A percentile compares a stretch with the other conserved stretches of the same genome.
These are phyloP conservation scores for Alternaria ethzedia DNA, from an alignment of 2,329 filamentous ascomycete species.

Conservation along the genomic window DNA sequence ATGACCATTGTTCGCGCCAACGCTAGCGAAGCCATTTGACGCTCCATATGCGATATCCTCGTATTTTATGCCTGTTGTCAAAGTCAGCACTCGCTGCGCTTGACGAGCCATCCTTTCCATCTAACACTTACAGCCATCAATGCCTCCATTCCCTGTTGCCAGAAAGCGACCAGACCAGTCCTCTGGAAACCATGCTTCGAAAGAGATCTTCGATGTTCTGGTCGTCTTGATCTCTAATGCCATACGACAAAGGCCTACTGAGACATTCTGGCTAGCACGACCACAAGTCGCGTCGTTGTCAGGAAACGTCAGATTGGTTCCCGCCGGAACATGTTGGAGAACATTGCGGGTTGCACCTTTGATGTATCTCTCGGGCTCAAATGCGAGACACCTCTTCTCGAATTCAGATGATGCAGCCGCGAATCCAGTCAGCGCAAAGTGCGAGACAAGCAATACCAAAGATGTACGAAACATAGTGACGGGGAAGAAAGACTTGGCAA, in stretches of 20 bases:
- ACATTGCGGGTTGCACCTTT: conserved; percentile 24
- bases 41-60: conserved; percentile 49
- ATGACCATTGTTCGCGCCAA: conserved; percentile 51
- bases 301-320: conserved; percentile 48
- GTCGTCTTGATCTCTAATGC: conserved; percentile 53
- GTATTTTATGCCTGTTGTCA: conserved; percentile 49
- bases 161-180: conserved; percentile 50
- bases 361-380: conserved; percentile 24
- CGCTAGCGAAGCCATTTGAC: conserved; percentile 47
- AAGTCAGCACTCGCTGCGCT: neutral
- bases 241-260: conserved; percentile 51
- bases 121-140: conserved; percentile 48
- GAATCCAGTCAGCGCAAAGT: conserved; percentile 3
- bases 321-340: conserved; percentile 43
- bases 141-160: conserved; percentile 51
- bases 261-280: conserved; percentile 43
- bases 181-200: conserved; percentile 49
- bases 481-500: neutral
- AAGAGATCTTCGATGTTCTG: conserved; percentile 48
- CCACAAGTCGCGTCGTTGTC: conserved; percentile 49
- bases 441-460: neutral
- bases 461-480: neutral
- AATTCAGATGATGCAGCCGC: conserved; percentile 7
- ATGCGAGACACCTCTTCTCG: conserved; percentile 25
- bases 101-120: no score